phyloP scores from a whole-genome alignment of 2,329 filamentous ascomycete species.

The Claviceps pusilla region DNA sequence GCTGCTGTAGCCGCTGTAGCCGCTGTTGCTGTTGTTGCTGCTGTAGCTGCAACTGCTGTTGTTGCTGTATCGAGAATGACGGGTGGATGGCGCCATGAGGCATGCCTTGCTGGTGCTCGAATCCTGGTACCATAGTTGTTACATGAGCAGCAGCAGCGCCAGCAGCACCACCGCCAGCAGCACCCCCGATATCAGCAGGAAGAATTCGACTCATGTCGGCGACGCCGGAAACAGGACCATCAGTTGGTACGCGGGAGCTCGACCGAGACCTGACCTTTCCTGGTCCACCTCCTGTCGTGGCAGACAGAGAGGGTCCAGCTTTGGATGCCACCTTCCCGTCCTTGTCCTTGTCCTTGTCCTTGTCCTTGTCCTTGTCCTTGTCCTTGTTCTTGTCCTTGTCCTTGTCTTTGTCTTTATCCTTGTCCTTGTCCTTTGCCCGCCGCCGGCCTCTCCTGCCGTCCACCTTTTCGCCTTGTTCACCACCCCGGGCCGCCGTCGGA shows the following conservation, averaged over 20 bases:
- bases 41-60: background rate
- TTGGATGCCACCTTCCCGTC: conserved; percentile 24
- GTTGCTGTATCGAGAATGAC: conserved; percentile 17
- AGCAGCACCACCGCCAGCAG: background rate
- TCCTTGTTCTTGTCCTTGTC: conserved; percentile 4
- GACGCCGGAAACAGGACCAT: conserved; percentile 8
- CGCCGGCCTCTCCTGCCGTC: conserved; percentile 24
- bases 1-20: conserved; percentile 19
- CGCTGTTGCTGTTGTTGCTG: background rate
- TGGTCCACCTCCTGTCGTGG: conserved; percentile 22
- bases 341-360: conserved; percentile 19
- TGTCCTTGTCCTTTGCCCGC: conserved; percentile 25
- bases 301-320: conserved; percentile 29
- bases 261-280: conserved; percentile 38
- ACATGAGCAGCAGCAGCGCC: background rate
- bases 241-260: conserved; percentile 32
- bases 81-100: conserved; percentile 24
- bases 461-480: conserved; percentile 30
- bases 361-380: conserved; percentile 17
- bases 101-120: conserved; percentile 19
- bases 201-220: background rate
- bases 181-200: background rate
- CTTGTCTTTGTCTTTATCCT: conserved; percentile 24
- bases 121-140: conserved; percentile 18
- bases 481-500: conserved; percentile 21